These are phyloP conservation scores for Trichoderma sp. DNA, from an alignment of 2,329 filamentous ascomycete species.

Conservation along the genomic window DNA sequence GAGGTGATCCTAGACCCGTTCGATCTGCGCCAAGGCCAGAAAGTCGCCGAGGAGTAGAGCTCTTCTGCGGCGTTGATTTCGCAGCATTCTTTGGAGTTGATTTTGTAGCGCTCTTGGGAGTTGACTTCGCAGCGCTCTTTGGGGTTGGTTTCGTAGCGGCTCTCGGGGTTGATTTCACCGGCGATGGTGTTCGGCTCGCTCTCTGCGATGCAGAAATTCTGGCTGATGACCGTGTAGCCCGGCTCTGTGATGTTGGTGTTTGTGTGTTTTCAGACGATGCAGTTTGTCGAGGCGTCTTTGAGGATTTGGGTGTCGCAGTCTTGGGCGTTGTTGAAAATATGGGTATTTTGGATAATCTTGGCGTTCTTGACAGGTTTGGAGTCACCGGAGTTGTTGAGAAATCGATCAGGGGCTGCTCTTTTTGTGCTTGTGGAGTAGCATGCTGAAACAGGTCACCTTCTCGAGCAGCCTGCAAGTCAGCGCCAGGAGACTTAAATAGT, in stretches of 20 bases:
- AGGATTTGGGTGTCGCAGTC: conserved; percentile 29
- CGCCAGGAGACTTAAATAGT: conserved; percentile 51
- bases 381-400: conserved; percentile 30
- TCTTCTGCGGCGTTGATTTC: conserved; percentile 55
- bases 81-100: conserved; percentile 34
- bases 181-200: conserved; percentile 34
- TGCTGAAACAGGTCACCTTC: conserved; percentile 54
- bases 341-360: conserved; percentile 27
- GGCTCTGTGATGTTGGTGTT: conserved; percentile 19
- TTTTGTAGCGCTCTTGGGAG: conserved; percentile 33
- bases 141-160: conserved; percentile 33
- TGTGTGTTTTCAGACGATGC: conserved; percentile 10
- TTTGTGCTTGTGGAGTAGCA: conserved; percentile 27
- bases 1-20: conserved; percentile 74
- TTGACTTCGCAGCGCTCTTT: conserved; percentile 34
- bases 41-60: conserved; percentile 50
- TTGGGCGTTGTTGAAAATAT: conserved; percentile 30
- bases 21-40: conserved; percentile 73
- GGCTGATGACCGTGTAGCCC: conserved; percentile 12
- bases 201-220: not conserved
- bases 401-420: not conserved
- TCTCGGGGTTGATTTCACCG: conserved; percentile 33
- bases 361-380: conserved; percentile 31
- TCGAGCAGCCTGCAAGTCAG: conserved; percentile 58
- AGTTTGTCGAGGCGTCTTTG: conserved; percentile 22